Percentiles rank a stretch among this genome's conserved stretches.
phyloP scores from a whole-genome alignment of 257 asterid species.

The Solanum chilense region DNA sequence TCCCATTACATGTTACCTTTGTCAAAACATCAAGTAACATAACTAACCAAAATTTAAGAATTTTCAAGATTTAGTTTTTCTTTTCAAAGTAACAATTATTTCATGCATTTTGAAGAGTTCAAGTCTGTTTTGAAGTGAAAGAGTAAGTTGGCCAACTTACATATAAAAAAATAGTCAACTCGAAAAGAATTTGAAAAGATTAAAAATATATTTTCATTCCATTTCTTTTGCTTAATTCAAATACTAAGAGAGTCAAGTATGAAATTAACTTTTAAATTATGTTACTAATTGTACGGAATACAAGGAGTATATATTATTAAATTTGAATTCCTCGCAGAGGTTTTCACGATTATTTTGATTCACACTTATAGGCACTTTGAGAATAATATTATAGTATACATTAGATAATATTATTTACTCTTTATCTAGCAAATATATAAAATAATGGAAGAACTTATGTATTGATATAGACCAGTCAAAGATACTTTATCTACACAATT shows the following conservation, averaged over 20 bases:
- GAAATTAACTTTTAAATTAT: neutral
- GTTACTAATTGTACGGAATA: neutral
- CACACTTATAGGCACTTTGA: neutral
- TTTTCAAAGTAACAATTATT: neutral
- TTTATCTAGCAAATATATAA: neutral
- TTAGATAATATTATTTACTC: neutral
- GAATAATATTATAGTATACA: neutral
- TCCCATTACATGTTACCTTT: neutral
- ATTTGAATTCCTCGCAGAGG: neutral
- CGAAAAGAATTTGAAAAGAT: neutral
- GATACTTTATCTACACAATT: slow-evolving; percentile 1
- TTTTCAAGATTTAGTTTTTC: neutral
- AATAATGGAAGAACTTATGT: neutral
- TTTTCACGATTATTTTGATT: neutral
- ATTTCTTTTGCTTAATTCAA: neutral
- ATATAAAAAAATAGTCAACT: neutral
- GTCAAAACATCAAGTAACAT: neutral
- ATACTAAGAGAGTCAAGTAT: neutral
- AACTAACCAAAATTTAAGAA: too few relatives aligned
- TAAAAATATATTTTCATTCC: neutral
- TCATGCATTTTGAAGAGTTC: neutral
- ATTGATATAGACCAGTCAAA: slow-evolving; percentile 9
- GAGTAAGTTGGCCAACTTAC: neutral
- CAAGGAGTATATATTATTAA: neutral
- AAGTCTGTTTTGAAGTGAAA: neutral